Base-by-base conservation (phyloP, 2,329 filamentous ascomycete species). In the Cercospora zeina region DNA sequence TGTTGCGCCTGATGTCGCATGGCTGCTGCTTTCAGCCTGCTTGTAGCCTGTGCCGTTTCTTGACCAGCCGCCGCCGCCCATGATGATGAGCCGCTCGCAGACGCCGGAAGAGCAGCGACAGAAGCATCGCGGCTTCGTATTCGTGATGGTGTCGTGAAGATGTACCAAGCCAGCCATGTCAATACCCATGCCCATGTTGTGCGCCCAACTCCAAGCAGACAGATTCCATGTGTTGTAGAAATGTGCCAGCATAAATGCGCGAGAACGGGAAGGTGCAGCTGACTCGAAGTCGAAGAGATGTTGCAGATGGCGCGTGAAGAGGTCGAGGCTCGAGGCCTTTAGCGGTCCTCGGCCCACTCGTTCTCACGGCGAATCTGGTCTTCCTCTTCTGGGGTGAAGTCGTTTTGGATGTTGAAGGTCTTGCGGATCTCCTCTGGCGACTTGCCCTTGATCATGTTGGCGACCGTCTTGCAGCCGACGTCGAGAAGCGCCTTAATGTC, bases 361-460 rank as follows among this genome's bases (percentile, higher is more conserved):
- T 82, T 82, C 76, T 82, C 80, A 57, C 80, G 79, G 64, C 80
- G 80, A 67, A 82, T 99, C 84, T 99, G 95, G 75, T 99, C 95
- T 79, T 99, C 95, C 81, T 99, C 95, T 79, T 99, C 95, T 2
- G 93, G 91, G 0, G 95, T 97, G 81, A 99, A 99, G 78, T 99
- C 95, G 73, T 99, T 99, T 73, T 96, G 95, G 74, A 99, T 99
- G 81, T 99, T 99, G 83, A 99, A 99, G 0, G 95, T 99, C 85
- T 97, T 99, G 56, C 95, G 90, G 73, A 99, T 99, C 82, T 99
- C 95, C 77, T 99, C 95, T 2, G 95, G 95, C 0, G 92, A 96
- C 85, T 99, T 99, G 81, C 95, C 95, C 89, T 99, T 99, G 84
- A 99, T 99, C 95, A 99, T 99, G 81, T 99, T 99, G 65, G 95